Conservation (phyloP, 2,329 filamentous ascomycete species). For the Colletotrichum ledebouriae region DNA sequence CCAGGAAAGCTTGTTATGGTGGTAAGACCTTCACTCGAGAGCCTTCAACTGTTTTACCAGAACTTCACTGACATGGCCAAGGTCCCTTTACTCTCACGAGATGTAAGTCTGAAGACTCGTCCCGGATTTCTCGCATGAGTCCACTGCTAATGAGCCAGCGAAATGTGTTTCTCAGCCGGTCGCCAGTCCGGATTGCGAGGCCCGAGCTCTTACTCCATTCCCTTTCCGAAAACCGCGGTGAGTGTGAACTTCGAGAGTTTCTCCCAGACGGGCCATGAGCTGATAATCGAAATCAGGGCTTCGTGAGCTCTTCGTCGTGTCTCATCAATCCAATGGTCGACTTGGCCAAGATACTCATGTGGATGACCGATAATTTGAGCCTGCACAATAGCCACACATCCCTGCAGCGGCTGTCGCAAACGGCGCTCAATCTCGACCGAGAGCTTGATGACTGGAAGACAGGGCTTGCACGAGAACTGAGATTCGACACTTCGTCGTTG, state of each 20-base stretch:
- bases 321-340: constrained; percentile 41
- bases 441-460: constrained; percentile 37
- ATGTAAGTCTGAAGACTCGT: constrained; percentile 25
- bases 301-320: constrained; percentile 32
- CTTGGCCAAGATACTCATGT: constrained; percentile 38
- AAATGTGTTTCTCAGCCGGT: constrained; percentile 40
- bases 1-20: constrained; percentile 42
- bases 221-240: constrained; percentile 36
- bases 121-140: too few species aligned
- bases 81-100: constrained; percentile 43
- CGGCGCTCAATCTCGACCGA: constrained; percentile 24
- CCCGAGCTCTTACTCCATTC: constrained; percentile 31
- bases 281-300: not conserved
- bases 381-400: constrained; percentile 35
- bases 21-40: constrained; percentile 20
- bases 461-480: constrained; percentile 19
- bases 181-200: constrained; percentile 32
- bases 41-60: not conserved
- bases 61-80: constrained; percentile 1
- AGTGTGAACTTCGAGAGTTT: not conserved
- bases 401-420: constrained; percentile 33
- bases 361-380: constrained; percentile 40
- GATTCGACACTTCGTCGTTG: constrained; percentile 32
- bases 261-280: fast-evolving
- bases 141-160: constrained; percentile 29